Percentiles rank a stretch among this genome's conserved stretches.
phyloP scores from a whole-genome alignment of 106 monocot species.

The Narthecium ossifragum region DNA sequence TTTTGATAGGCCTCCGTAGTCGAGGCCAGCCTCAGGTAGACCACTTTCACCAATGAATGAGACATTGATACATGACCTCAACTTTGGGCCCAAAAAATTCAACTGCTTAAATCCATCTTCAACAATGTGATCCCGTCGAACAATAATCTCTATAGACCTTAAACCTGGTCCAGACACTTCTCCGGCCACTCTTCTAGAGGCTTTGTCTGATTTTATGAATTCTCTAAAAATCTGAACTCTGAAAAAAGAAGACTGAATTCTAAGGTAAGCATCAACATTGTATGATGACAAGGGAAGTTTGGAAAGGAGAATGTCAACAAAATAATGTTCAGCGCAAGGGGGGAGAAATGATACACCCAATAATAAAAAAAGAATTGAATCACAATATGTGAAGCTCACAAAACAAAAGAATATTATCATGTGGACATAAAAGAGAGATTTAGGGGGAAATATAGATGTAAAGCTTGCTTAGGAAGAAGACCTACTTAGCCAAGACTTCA shows the following conservation, averaged over 20 bases:
- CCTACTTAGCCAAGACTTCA: no score
- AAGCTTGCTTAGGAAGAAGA: no score
- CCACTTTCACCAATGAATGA: conserved; percentile 89
- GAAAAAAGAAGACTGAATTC: conserved; percentile 5
- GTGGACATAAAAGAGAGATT: no score
- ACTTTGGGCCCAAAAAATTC: conserved; percentile 62
- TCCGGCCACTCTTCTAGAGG: conserved; percentile 50
- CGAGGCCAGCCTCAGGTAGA: conserved; percentile 91
- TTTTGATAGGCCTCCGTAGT: conserved; percentile 94
- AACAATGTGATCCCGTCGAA: conserved; percentile 76
- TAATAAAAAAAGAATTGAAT: background rate
- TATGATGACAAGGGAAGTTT: no score
- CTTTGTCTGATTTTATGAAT: conserved; percentile 77
- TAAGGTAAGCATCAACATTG: no score
- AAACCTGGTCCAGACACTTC: conserved; percentile 50
- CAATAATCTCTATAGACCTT: conserved; percentile 55
- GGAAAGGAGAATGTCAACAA: no score
- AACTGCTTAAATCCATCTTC: conserved; percentile 89
- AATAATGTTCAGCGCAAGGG: no score
- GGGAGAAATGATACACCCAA: no score
- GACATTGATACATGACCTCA: conserved; percentile 74
- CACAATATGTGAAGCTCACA: background rate
- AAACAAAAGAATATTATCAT: no score
- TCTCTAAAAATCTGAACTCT: conserved; percentile 95
- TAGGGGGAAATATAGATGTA: no score